Evolutionary conservation across 768 basidiomycete species (phyloP), one percentile per base, ranked within the genome.

Genomic region (Asterophora parasitica): DNA sequence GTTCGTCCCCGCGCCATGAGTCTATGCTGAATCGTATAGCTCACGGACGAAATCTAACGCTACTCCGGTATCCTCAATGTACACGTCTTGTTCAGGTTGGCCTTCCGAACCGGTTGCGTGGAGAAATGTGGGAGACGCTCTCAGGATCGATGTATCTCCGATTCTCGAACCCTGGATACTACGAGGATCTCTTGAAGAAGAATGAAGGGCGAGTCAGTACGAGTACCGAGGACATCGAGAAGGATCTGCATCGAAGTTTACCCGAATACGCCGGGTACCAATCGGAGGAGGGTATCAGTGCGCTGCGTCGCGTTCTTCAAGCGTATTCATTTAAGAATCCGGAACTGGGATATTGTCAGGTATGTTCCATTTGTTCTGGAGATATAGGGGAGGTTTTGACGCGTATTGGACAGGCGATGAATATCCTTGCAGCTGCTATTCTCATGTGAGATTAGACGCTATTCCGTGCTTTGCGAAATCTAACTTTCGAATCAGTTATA

Each of bases 261-360:
- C 96, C 96, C 0, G 96, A 99, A 62, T 99, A 97, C 65, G 85
- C 91, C 13, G 96, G 92, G 2, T 99, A 96, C 63, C 96, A 99
- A 61, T 79, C 79, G 7, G 84, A 89, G 23, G 85, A 89, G 31
- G 96, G 96, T 1, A 92, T 98, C 48, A 69, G 65, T 37, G 83
- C 89, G 11, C 71, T 99, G 54, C 75, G 96, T 50, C 77, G 94
- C 36, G 96, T 99, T 1, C 64, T 99, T 50, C 92, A 92, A 43
- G 95, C 95, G 1, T 99, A 96, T 68, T 91, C 92, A 43, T 92
- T 92, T 69, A 86, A 85, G 69, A 97, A 96, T 60, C 93, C 94
- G 0, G 88, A 92, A 58, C 69, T 92, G 13, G 90, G 92, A n/a
- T 94, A 94, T 65, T 95, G 93, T 64, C 94, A 98, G 73, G 87